Evolutionary conservation across 2,329 filamentous ascomycete species (phyloP).

Genomic region (Zopfia rhizophila): DNA sequence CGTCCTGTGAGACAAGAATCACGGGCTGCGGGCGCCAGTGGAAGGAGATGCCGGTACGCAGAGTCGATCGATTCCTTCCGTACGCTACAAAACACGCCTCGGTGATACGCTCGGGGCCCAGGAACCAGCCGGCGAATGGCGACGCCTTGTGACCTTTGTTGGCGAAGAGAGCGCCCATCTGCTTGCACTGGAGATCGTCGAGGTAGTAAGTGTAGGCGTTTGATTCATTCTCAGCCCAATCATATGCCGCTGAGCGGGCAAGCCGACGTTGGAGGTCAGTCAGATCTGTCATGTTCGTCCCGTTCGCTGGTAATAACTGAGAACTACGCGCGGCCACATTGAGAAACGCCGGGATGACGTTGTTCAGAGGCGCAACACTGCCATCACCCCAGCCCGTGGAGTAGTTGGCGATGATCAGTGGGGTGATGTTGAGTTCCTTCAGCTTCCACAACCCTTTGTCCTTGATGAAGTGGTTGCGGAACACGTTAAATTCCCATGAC

Average conservation of each 20-base stretch:
- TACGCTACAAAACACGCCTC: slow-evolving; percentile 32
- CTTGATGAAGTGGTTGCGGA: slow-evolving; percentile 32
- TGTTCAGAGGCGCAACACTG: slow-evolving; percentile 18
- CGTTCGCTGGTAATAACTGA: neutral
- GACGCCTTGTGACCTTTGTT: slow-evolving; percentile 33
- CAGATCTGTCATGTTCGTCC: slow-evolving; percentile 10
- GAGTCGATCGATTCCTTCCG: slow-evolving; percentile 30
- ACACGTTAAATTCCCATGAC: slow-evolving; percentile 39
- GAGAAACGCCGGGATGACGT: slow-evolving; percentile 27
- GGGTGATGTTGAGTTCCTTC: slow-evolving; percentile 27
- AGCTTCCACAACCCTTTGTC: slow-evolving; percentile 32
- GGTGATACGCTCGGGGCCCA: slow-evolving; percentile 31
- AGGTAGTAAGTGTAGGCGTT: slow-evolving; percentile 34
- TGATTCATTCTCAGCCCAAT: slow-evolving; percentile 35
- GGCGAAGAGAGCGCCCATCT: slow-evolving; percentile 34
- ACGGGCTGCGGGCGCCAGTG: slow-evolving; percentile 40
- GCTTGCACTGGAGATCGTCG: slow-evolving; percentile 32
- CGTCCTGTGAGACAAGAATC: slow-evolving; percentile 37
- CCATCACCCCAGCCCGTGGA: slow-evolving; percentile 35
- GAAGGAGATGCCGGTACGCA: slow-evolving; percentile 34
- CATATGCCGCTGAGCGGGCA: slow-evolving; percentile 31
- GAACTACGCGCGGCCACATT: slow-evolving; percentile 7
- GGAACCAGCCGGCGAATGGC: slow-evolving; percentile 37
- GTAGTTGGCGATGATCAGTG: slow-evolving; percentile 34
- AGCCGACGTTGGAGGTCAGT: slow-evolving; percentile 30